These are phyloP conservation scores for Talaromyces albobiverticillius DNA, from an alignment of 2,329 filamentous ascomycete genomes.

Conservation along the genomic window DNA sequence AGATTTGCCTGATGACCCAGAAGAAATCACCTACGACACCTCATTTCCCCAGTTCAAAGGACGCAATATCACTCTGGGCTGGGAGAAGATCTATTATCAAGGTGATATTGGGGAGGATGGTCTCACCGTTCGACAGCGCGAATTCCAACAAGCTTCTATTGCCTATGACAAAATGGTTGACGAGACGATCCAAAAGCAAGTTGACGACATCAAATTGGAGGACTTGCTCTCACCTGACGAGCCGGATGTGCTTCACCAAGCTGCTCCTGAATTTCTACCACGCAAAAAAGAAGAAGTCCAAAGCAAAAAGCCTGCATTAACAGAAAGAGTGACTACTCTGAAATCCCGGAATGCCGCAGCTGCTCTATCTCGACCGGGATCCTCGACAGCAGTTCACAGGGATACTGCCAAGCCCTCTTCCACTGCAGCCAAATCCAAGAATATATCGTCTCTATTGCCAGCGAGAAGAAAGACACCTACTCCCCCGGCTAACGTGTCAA, in stretches of 20 bases:
- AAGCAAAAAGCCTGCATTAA: slow-evolving; percentile 14
- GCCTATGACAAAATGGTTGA: slow-evolving; percentile 65
- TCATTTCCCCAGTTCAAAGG: slow-evolving; percentile 53
- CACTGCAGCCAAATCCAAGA: slow-evolving; percentile 32
- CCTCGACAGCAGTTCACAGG: slow-evolving; percentile 32
- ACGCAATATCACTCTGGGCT: slow-evolving; percentile 52
- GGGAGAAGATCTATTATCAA: slow-evolving; percentile 48
- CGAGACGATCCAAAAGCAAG: slow-evolving; percentile 64
- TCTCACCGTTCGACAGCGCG: slow-evolving; percentile 65
- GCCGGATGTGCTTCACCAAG: slow-evolving; percentile 27
- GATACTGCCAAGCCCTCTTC: slow-evolving; percentile 19
- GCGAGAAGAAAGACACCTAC: slow-evolving; percentile 44
- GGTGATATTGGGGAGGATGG: slow-evolving; percentile 53
- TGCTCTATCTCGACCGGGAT: slow-evolving; percentile 32
- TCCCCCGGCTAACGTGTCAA: slow-evolving; percentile 48
- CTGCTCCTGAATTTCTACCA: slow-evolving; percentile 21
- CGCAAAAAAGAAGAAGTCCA: slow-evolving; percentile 21
- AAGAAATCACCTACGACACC: slow-evolving; percentile 47
- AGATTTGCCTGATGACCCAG: slow-evolving; percentile 45
- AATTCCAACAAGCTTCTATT: slow-evolving; percentile 62
- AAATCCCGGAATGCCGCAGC: slow-evolving; percentile 40
- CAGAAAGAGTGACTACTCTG: slow-evolving; percentile 32
- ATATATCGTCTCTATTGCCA: slow-evolving; percentile 29
- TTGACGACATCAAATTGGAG: slow-evolving; percentile 58
- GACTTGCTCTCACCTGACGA: slow-evolving; percentile 33